These are phyloP conservation scores for Hymenochaete sp. DNA, from an alignment of 1,284 basidiomycete species.

Conservation along the genomic window DNA sequence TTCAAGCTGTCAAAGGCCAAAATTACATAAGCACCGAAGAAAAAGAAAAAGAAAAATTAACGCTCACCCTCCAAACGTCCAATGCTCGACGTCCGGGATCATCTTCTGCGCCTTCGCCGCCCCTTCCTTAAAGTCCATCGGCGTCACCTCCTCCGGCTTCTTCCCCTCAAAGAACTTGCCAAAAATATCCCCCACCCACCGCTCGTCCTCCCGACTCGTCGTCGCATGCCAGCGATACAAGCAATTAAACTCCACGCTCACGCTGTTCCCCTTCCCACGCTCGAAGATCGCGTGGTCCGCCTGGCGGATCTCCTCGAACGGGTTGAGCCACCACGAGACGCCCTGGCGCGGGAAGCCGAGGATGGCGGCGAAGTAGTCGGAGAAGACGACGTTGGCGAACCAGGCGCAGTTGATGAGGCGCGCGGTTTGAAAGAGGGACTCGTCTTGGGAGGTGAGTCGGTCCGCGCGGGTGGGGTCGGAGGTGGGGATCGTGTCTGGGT, in stretches of 20 bases:
- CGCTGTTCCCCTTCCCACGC: slow-evolving; percentile 24
- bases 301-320: slow-evolving; percentile 21
- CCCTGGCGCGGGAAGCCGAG: slow-evolving; percentile 22
- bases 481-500: slow-evolving; percentile 20
- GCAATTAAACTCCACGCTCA: slow-evolving; percentile 26
- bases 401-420: slow-evolving; percentile 29
- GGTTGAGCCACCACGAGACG: slow-evolving; percentile 20
- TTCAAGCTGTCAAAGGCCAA: slow-evolving; percentile 35
- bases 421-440: slow-evolving; percentile 32
- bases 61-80: slow-evolving; percentile 59
- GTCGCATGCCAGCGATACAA: slow-evolving; percentile 61
- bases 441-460: slow-evolving; percentile 25
- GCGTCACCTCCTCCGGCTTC: slow-evolving; percentile 43
- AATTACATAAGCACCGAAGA: slow-evolving; percentile 9
- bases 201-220: slow-evolving; percentile 57
- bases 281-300: slow-evolving; percentile 22
- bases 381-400: slow-evolving; percentile 25
- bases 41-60: slow-evolving; percentile 13
- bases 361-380: slow-evolving; percentile 23
- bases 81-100: slow-evolving; percentile 36
- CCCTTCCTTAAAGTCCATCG: slow-evolving; percentile 50
- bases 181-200: slow-evolving; percentile 52
- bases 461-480: slow-evolving; percentile 17
- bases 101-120: slow-evolving; percentile 31
- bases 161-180: slow-evolving; percentile 45